Evolutionary conservation across 768 basidiomycete species (phyloP).

Genomic region (Gymnopilus dilepis): DNA sequence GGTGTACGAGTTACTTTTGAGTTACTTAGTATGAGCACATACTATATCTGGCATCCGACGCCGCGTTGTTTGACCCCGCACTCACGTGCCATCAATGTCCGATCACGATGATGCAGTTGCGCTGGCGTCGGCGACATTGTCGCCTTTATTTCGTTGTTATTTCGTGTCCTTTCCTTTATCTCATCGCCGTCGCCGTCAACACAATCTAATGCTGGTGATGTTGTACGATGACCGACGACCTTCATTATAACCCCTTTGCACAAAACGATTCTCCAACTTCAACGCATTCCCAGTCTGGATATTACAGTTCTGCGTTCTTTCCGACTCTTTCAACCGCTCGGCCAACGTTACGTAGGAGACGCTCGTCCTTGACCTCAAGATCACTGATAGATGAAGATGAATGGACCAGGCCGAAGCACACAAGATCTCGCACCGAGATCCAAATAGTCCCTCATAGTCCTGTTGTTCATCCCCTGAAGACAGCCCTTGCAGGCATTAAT

Average conservation of each 20-base stretch:
- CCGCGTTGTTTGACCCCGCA: background rate
- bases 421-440: slow-evolving; percentile 32
- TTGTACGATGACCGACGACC: slow-evolving; percentile 28
- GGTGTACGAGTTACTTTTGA: no score
- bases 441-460: slow-evolving; percentile 26
- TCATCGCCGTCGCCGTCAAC: background rate
- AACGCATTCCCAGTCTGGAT: slow-evolving; percentile 23
- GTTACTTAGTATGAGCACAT: background rate
- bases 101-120: background rate
- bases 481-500: slow-evolving; percentile 27
- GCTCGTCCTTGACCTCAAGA: slow-evolving; percentile 24
- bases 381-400: slow-evolving; percentile 2
- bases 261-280: slow-evolving; percentile 23
- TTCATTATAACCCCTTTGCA: slow-evolving; percentile 34
- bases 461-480: slow-evolving; percentile 33
- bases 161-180: background rate
- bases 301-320: slow-evolving; percentile 38
- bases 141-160: no score
- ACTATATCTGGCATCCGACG: background rate
- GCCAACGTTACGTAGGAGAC: slow-evolving; percentile 28
- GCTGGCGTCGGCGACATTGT: background rate
- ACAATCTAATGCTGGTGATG: slow-evolving; percentile 12
- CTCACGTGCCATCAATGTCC: background rate
- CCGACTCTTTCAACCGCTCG: slow-evolving; percentile 28
- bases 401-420: slow-evolving; percentile 16